These are phyloP conservation scores for Brassica carinata DNA, from an alignment of 345 rosid species.

Conservation along the genomic window DNA sequence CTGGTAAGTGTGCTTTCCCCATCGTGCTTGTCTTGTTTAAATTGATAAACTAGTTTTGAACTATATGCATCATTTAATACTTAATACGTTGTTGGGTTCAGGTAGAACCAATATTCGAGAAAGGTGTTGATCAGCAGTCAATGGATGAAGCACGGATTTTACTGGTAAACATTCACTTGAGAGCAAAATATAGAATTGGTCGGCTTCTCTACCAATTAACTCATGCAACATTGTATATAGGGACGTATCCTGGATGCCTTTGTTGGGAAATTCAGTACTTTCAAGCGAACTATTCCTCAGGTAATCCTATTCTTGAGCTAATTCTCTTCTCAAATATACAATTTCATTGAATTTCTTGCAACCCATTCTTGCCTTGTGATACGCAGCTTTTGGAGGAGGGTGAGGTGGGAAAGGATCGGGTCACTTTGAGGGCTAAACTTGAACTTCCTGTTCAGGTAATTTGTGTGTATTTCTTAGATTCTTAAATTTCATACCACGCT, in stretches of 20 bases:
- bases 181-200: slow-evolving; percentile 25
- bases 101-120: slow-evolving; percentile 99
- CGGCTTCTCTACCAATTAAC: slow-evolving; percentile 17
- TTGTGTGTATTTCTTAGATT: slow-evolving; percentile 22
- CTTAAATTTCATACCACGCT: background rate
- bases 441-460: slow-evolving; percentile 98
- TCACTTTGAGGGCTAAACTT: slow-evolving; percentile 89
- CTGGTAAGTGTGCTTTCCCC: slow-evolving; percentile 56
- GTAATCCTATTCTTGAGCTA: slow-evolving; percentile 48
- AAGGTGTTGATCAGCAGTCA: slow-evolving; percentile 89
- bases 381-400: slow-evolving; percentile 89
- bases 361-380: slow-evolving; percentile 18
- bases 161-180: slow-evolving; percentile 56
- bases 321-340: slow-evolving; percentile 5
- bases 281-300: slow-evolving; percentile 99
- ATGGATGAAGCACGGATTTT: slow-evolving; percentile 96
- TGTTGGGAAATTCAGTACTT: slow-evolving; percentile 97
- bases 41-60: slow-evolving; percentile 14
- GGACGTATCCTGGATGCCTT: slow-evolving; percentile 98
- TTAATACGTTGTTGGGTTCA: slow-evolving; percentile 39
- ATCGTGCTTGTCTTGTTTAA: slow-evolving; percentile 16
- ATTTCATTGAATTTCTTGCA: background rate
- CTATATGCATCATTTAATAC: background rate
- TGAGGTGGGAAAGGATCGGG: slow-evolving; percentile 89
- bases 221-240: slow-evolving; percentile 47